Conservation (phyloP, 139 green algal genomes). For the Picochlorum sp. region DNA sequence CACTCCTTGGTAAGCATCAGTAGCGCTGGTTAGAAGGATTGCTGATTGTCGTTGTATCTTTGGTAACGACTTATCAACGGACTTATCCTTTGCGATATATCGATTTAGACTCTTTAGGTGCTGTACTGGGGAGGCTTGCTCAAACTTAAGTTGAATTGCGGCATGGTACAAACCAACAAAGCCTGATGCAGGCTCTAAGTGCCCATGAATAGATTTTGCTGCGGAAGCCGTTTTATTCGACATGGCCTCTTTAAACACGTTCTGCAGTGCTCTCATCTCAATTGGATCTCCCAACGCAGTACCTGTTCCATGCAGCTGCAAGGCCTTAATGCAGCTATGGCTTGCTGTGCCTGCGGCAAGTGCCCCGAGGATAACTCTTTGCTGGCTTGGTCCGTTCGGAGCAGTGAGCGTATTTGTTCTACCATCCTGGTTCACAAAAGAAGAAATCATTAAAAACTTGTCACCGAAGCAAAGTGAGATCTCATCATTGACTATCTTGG, state of each 20-base stretch:
- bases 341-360: constrained; percentile 14
- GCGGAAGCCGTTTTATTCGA: constrained; percentile 21
- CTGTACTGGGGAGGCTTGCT: background rate
- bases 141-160: background rate
- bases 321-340: constrained; percentile 10
- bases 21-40: background rate
- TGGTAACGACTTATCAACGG: background rate
- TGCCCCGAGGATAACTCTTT: constrained; percentile 20
- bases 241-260: background rate
- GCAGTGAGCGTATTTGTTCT: constrained; percentile 45
- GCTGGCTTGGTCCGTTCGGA: constrained; percentile 52
- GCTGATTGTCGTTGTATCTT: background rate
- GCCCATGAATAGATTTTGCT: constrained; percentile 32
- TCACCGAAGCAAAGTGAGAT: background rate
- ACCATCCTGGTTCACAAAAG: constrained; percentile 52
- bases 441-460: constrained; percentile 7
- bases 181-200: constrained; percentile 36
- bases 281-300: constrained; percentile 77
- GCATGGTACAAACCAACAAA: constrained; percentile 18
- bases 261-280: constrained; percentile 53
- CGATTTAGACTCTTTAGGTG: constrained; percentile 21
- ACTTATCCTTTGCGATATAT: constrained; percentile 10
- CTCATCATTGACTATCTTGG: background rate
- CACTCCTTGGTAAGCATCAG: constrained; percentile 27
- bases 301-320: constrained; percentile 60